These are phyloP conservation scores for Protomyces pachydermus DNA, from an alignment of 1,139 yeast species.

Conservation along the genomic window DNA sequence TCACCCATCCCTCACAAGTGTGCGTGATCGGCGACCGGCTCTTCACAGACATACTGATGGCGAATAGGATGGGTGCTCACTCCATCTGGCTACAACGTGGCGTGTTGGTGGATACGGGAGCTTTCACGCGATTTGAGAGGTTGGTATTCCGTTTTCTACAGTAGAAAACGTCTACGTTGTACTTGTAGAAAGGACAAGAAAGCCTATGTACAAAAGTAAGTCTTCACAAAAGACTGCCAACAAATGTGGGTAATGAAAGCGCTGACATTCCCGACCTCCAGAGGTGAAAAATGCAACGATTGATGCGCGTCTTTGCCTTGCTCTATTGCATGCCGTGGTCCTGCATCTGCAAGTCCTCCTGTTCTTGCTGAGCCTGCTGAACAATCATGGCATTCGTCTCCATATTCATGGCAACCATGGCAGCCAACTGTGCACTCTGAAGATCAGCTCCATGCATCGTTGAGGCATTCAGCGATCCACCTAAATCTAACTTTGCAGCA, in stretches of 20 bases:
- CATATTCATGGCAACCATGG: neutral
- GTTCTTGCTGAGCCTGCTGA: neutral
- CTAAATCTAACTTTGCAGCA: neutral
- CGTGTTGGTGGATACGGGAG: constrained; percentile 1
- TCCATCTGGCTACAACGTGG: constrained; percentile 82
- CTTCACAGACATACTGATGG: constrained; percentile 89
- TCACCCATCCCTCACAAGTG: constrained; percentile 54
- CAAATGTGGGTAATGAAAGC: no score
- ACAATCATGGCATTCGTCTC: neutral
- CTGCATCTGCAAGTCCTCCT: neutral
- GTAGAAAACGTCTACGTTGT: neutral
- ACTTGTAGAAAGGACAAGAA: no score
- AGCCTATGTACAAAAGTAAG: no score
- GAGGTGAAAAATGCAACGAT: no score
- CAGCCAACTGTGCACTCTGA: neutral
- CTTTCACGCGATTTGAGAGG: constrained; percentile 7
- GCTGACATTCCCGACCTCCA: no score
- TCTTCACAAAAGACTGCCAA: no score
- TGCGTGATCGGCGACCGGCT: constrained; percentile 87
- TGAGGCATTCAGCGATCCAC: neutral
- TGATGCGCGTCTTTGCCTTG: no score
- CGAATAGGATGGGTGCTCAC: constrained; percentile 84
- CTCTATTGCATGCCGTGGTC: neutral
- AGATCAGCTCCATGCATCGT: neutral
- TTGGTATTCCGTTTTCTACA: neutral